These are phyloP conservation scores for Fusarium sterilihyphosum DNA, from an alignment of 2,329 filamentous ascomycete species.

Conservation along the genomic window DNA sequence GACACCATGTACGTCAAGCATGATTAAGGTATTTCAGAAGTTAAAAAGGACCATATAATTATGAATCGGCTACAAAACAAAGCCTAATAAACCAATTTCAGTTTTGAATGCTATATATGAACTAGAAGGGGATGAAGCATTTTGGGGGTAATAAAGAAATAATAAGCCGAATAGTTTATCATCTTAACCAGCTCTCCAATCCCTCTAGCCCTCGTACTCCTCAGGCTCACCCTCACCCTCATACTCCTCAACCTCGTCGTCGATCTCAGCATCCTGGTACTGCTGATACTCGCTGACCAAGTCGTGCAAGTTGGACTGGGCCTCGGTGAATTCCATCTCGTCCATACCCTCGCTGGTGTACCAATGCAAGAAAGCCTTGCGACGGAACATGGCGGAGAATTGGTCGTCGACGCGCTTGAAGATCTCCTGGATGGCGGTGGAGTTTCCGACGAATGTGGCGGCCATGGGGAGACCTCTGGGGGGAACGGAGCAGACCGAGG, in stretches of 20 bases:
- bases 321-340: conserved; percentile 99
- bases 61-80: conserved; percentile 15
- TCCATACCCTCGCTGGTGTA: conserved; percentile 99
- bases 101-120: conserved; percentile 26
- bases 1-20: conserved; percentile 25
- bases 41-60: neutral
- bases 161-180: conserved; percentile 16
- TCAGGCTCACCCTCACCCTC: conserved; percentile 43
- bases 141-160: conserved; percentile 10
- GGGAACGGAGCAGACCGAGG: conserved; percentile 97
- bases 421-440: conserved; percentile 98
- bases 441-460: conserved; percentile 98
- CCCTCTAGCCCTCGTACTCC: conserved; percentile 22
- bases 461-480: conserved; percentile 99
- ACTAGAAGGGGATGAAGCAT: conserved; percentile 19
- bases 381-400: conserved; percentile 99
- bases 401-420: conserved; percentile 99
- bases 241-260: conserved; percentile 90
- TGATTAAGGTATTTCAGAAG: neutral
- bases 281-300: conserved; percentile 99
- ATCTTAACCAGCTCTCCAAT: conserved; percentile 13
- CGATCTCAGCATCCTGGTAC: conserved; percentile 98
- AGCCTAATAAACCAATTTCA: conserved; percentile 24
- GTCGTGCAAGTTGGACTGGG: conserved; percentile 99
- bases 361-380: conserved; percentile 99